Conservation (phyloP, 2,329 filamentous ascomycete species). For the Phaeomoniella chlamydospora region DNA sequence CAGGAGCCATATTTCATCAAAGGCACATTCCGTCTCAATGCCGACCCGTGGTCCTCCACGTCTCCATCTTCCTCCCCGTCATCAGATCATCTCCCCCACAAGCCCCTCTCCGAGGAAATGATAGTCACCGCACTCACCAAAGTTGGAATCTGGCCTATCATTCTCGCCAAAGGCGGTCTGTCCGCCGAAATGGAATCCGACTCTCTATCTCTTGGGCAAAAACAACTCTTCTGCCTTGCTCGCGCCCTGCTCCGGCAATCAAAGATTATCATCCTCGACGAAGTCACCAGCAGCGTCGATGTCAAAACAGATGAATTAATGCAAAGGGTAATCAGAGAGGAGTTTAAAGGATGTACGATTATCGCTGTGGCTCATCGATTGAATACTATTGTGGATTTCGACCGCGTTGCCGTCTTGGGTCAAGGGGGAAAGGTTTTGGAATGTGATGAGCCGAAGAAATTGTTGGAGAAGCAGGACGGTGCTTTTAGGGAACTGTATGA, state of each 20-base stretch:
- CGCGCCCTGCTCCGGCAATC: conserved; percentile 38
- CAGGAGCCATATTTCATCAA: conserved; percentile 13
- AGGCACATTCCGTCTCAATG: conserved; percentile 16
- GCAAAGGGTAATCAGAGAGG: conserved; percentile 38
- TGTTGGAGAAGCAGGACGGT: conserved; percentile 15
- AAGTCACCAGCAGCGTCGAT: conserved; percentile 35
- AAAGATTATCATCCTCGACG: conserved; percentile 29
- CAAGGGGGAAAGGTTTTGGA: conserved; percentile 8
- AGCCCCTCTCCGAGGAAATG: conserved; percentile 3
- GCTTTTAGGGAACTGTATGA: conserved; percentile 12
- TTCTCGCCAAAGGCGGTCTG: conserved; percentile 23
- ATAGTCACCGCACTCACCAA: conserved; percentile 22
- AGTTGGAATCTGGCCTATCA: conserved; percentile 21
- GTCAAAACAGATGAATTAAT: conserved; percentile 41
- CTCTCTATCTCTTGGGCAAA: conserved; percentile 43
- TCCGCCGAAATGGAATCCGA: conserved; percentile 31
- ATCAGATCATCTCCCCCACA: conserved; percentile 2
- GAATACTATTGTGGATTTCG: conserved; percentile 47
- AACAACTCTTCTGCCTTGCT: conserved; percentile 49
- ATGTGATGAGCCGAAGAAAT: conserved; percentile 11
- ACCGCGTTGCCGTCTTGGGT: conserved; percentile 43
- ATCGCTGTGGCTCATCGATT: conserved; percentile 43
- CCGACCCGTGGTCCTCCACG: conserved; percentile 18
- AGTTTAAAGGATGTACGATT: conserved; percentile 44
- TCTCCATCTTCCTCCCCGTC: background rate